A percentile compares a stretch with the other conserved stretches of the same genome.
phyloP scores from a whole-genome alignment of 371 early-diverging fungal genomes.

The Actinomucor elegans region DNA sequence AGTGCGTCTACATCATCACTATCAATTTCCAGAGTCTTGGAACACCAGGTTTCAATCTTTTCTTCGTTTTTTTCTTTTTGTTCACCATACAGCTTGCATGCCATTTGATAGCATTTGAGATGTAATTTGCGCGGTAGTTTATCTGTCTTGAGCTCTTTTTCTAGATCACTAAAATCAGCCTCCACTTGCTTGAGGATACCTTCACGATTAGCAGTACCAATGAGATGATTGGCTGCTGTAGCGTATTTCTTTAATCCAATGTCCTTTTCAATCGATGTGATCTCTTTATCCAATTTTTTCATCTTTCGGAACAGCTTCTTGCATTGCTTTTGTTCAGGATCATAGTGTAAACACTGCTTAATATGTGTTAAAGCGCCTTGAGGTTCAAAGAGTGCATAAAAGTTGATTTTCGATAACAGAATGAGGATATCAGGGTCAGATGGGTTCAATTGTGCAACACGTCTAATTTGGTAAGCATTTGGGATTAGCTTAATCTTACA shows the following conservation, averaged over 20 bases:
- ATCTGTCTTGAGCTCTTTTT: conserved; percentile 30
- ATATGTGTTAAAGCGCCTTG: conserved; percentile 67
- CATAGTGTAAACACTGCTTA: conserved; percentile 84
- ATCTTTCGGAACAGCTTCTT: conserved; percentile 69
- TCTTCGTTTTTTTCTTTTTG: conserved; percentile 31
- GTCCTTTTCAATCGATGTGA: conserved; percentile 26
- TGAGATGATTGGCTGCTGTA: conserved; percentile 64
- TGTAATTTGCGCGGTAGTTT: conserved; percentile 54
- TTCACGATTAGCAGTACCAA: conserved; percentile 43
- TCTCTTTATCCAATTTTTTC: conserved; percentile 75
- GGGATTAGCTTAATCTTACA: background rate
- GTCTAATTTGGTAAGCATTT: conserved; percentile 34
- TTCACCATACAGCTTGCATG: conserved; percentile 62
- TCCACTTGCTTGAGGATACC: conserved; percentile 58
- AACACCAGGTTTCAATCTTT: conserved; percentile 49
- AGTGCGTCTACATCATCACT: conserved; percentile 72
- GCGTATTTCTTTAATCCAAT: conserved; percentile 60
- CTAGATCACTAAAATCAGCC: conserved; percentile 35
- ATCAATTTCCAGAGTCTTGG: conserved; percentile 53
- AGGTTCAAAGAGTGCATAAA: conserved; percentile 66
- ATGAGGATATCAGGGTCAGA: conserved; percentile 58
- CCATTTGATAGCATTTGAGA: conserved; percentile 53
- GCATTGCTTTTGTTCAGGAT: conserved; percentile 89
- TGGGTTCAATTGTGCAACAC: conserved; percentile 70
- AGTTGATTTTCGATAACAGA: conserved; percentile 77